Evolutionary conservation across 306 rosid genomes (phyloP).

Genomic region (Castanopsis chinensis): DNA sequence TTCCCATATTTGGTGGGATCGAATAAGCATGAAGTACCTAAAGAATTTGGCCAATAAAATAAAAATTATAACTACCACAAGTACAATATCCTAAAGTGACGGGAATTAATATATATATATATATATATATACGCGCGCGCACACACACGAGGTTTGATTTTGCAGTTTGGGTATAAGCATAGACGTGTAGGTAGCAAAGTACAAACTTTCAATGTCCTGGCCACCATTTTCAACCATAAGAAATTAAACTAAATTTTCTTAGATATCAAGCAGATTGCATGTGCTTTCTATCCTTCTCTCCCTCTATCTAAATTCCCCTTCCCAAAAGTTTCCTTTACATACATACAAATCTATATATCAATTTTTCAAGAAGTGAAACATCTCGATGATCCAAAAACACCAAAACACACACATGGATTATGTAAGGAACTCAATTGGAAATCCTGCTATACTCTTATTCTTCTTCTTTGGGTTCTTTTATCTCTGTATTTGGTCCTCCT

Average conservation of each 20-base stretch:
- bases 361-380: background rate
- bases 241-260: background rate
- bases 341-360: background rate
- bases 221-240: too few species aligned
- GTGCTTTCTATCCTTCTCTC: background rate
- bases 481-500: constrained; percentile 36
- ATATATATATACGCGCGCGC: too few species aligned
- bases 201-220: too few species aligned
- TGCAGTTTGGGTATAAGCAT: too few species aligned
- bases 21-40: too few species aligned
- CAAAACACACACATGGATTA: constrained; percentile 21
- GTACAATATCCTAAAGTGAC: too few species aligned
- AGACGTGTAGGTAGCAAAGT: too few species aligned
- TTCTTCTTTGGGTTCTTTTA: constrained; percentile 33
- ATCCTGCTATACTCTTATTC: constrained; percentile 22
- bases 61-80: too few species aligned
- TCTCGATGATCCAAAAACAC: background rate
- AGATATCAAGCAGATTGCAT: background rate
- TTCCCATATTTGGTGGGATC: too few species aligned
- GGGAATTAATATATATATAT: too few species aligned
- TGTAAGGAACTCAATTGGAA: constrained; percentile 16
- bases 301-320: background rate
- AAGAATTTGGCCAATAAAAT: too few species aligned
- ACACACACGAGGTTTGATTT: too few species aligned
- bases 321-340: background rate